A percentile compares a stretch with the other conserved stretches of the same genome.
Conservation (phyloP, 352 stramenopile species). For the Pythium apleroticum region DNA sequence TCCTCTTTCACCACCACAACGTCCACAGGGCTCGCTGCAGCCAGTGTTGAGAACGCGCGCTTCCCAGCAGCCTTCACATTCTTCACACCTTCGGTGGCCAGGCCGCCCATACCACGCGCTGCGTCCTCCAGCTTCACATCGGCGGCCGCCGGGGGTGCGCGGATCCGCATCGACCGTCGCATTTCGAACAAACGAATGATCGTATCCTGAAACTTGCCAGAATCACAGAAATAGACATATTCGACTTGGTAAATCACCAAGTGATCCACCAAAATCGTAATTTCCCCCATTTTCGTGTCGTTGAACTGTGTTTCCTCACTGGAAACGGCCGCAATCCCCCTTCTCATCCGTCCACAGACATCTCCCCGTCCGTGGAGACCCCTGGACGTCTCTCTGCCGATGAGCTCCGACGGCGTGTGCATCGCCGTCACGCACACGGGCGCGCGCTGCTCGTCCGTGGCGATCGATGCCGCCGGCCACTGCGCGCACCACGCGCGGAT, state of each 20-base stretch:
- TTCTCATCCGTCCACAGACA: background rate
- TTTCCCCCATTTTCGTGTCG: background rate
- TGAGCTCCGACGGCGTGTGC: constrained; percentile 49
- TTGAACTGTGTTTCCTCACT: background rate
- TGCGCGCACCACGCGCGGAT: constrained; percentile 83
- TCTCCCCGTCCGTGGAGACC: background rate
- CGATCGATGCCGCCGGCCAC: constrained; percentile 39
- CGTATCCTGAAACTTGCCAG: too few species aligned
- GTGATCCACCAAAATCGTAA: too few species aligned
- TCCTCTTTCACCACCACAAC: constrained; percentile 1
- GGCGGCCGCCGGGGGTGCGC: background rate
- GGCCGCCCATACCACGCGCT: background rate
- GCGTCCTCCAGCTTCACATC: constrained; percentile 3
- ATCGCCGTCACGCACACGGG: constrained; percentile 66
- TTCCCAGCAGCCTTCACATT: background rate
- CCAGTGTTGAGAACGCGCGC: constrained; percentile 11
- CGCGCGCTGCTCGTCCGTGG: constrained; percentile 53
- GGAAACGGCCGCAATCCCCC: background rate
- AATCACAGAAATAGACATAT: too few species aligned
- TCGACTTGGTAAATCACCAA: too few species aligned
- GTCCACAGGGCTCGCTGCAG: background rate
- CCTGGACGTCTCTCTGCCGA: background rate
- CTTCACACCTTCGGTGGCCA: background rate
- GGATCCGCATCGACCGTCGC: constrained; percentile 24
- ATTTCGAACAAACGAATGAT: constrained; percentile 14